phyloP scores from a whole-genome alignment of 2,329 filamentous ascomycete species.

The Fusarium sororula region DNA sequence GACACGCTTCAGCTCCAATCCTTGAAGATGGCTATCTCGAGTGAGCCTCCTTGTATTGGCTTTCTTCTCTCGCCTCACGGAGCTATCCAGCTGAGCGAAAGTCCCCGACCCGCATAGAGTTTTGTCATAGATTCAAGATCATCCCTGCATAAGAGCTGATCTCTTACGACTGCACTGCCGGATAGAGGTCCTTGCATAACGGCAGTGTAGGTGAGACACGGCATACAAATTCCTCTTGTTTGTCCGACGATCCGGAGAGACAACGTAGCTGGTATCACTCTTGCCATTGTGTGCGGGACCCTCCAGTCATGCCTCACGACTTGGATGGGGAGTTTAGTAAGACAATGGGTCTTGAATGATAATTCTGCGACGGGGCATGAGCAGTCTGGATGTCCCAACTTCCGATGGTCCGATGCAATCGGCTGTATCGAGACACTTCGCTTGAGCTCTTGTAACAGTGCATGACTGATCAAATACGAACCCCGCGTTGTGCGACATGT shows the following conservation, averaged over 20 bases:
- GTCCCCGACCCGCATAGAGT: background rate
- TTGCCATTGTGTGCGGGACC: fast-evolving
- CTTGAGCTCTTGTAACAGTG: too few species aligned
- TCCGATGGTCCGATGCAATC: background rate
- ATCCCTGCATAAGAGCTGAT: background rate
- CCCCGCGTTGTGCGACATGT: background rate
- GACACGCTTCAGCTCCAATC: background rate
- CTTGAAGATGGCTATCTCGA: too few species aligned
- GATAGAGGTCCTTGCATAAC: background rate
- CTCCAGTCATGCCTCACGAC: fast-evolving
- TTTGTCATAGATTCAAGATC: background rate
- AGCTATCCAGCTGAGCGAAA: background rate
- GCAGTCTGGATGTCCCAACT: fast-evolving
- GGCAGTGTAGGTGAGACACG: background rate
- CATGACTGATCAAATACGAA: background rate
- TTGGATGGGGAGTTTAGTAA: fast-evolving
- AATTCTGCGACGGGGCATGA: fast-evolving
- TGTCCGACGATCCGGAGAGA: background rate
- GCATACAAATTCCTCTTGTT: background rate
- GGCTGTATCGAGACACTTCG: background rate
- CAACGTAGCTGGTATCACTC: fast-evolving
- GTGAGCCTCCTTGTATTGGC: background rate
- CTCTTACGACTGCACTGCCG: background rate
- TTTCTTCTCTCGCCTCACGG: background rate
- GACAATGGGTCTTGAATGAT: fast-evolving